Evolutionary conservation across 306 rosid species (phyloP).

Genomic region (Sophora flavescens): DNA sequence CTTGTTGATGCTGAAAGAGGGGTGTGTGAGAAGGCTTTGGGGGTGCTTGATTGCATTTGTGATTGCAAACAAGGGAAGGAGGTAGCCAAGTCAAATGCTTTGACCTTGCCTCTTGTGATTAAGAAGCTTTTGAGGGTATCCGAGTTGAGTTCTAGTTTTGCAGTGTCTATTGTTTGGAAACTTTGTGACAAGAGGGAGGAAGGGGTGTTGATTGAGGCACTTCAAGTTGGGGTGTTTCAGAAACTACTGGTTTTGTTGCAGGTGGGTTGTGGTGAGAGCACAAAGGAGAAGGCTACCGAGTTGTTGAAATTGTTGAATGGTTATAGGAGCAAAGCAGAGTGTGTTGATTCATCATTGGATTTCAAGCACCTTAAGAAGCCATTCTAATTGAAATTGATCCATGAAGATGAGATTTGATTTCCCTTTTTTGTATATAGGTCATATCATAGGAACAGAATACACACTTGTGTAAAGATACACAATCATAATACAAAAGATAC

Average conservation of each 20-base stretch:
- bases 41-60: constrained; percentile 68
- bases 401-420: constrained; percentile 11
- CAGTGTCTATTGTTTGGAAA: constrained; percentile 77
- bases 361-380: constrained; percentile 75
- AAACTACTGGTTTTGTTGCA: constrained; percentile 86
- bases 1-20: constrained; percentile 75
- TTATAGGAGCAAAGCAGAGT: constrained; percentile 60
- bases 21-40: constrained; percentile 69
- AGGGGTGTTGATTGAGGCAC: constrained; percentile 62
- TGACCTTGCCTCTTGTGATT: constrained; percentile 74
- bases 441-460: constrained; percentile 37
- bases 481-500: constrained; percentile 38
- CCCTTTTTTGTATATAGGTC: constrained; percentile 24
- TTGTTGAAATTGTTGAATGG: constrained; percentile 77
- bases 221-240: constrained; percentile 77
- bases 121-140: constrained; percentile 85
- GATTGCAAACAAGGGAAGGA: constrained; percentile 63
- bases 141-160: constrained; percentile 61
- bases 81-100: constrained; percentile 64
- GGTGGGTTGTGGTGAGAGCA: constrained; percentile 71
- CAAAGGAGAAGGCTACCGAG: constrained; percentile 73
- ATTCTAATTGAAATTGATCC: constrained; percentile 54
- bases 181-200: constrained; percentile 57
- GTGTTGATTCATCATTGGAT: constrained; percentile 75
- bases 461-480: constrained; percentile 48